Percentiles rank a stretch among this genome's conserved stretches.
phyloP scores from a whole-genome alignment of 2,329 filamentous ascomycete genomes.

The Aspergillus versicolor region DNA sequence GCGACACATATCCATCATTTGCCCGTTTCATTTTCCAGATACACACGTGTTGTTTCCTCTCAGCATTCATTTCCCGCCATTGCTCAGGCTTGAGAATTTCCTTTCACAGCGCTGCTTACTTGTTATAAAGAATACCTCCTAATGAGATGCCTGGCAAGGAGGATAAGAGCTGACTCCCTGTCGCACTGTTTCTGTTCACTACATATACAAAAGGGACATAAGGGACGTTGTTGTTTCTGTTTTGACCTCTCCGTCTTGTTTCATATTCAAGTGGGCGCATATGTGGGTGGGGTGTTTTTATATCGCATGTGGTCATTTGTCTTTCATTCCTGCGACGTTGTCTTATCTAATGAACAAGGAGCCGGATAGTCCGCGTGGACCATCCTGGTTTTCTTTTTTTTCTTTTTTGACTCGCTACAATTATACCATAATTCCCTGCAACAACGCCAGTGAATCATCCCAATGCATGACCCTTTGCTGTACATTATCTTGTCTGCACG shows the following conservation, averaged over 20 bases:
- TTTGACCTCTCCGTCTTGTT: slow-evolving; percentile 23
- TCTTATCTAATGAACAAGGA: slow-evolving; percentile 28
- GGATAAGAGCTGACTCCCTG: slow-evolving; percentile 16
- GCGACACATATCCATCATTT: slow-evolving; percentile 14
- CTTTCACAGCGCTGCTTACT: slow-evolving; percentile 14
- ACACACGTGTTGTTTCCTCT: slow-evolving; percentile 11
- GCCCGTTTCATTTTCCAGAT: slow-evolving; percentile 19
- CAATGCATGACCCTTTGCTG: slow-evolving; percentile 35
- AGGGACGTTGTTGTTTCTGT: slow-evolving; percentile 26
- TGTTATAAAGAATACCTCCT: slow-evolving; percentile 21
- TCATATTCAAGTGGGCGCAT: slow-evolving; percentile 29
- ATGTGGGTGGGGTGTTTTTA: slow-evolving; percentile 16
- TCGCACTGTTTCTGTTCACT: slow-evolving; percentile 36
- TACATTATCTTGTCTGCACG: slow-evolving; percentile 32
- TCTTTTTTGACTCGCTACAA: slow-evolving; percentile 20
- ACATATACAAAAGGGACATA: slow-evolving; percentile 43
- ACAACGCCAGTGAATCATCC: slow-evolving; percentile 22
- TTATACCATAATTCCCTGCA: slow-evolving; percentile 23
- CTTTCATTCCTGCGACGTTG: slow-evolving; percentile 24
- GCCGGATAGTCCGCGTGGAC: slow-evolving; percentile 24
- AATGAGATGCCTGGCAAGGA: slow-evolving; percentile 20
- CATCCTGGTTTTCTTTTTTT: slow-evolving; percentile 3
- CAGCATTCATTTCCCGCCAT: slow-evolving; percentile 12
- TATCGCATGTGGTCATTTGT: slow-evolving; percentile 20
- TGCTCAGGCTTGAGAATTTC: slow-evolving; percentile 7